phyloP scores from a whole-genome alignment of 805 yeast species.

The Yueomyces sinensis region DNA sequence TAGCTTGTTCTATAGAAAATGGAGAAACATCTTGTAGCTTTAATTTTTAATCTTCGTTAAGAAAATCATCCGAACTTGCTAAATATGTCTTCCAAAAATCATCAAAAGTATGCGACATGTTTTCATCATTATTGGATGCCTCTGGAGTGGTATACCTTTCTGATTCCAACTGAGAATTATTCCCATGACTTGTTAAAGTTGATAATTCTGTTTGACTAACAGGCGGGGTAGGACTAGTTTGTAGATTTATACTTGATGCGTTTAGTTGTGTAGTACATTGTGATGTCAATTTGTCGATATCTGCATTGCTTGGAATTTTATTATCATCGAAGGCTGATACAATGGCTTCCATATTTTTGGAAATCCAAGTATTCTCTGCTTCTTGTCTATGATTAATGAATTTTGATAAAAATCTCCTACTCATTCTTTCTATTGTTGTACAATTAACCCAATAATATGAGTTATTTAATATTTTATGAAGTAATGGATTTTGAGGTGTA shows the following conservation, averaged over 20 bases:
- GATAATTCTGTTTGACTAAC: too few species aligned
- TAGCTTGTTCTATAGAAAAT: too few species aligned
- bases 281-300: too few species aligned
- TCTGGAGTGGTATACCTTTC: background rate
- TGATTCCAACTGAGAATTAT: too few species aligned
- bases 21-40: too few species aligned
- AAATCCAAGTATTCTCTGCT: conserved; percentile 4
- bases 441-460: conserved; percentile 2
- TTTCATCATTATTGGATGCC: too few species aligned
- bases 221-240: too few species aligned
- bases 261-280: too few species aligned
- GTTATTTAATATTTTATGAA: conserved; percentile 1
- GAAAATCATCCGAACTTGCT: background rate
- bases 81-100: background rate
- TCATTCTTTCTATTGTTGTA: conserved; percentile 3
- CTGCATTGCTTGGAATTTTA: background rate
- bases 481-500: conserved; percentile 1
- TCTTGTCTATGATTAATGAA: conserved; percentile 5
- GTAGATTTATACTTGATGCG: too few species aligned
- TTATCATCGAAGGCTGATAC: background rate
- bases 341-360: background rate
- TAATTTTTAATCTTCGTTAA: background rate
- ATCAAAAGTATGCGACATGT: too few species aligned
- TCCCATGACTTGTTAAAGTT: too few species aligned
- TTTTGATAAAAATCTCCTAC: conserved; percentile 4